Percentiles rank a stretch among this genome's conserved stretches.
These are phyloP conservation scores for Dichotomocladium elegans DNA, from an alignment of 371 early-diverging fungal species.

Conservation along the genomic window DNA sequence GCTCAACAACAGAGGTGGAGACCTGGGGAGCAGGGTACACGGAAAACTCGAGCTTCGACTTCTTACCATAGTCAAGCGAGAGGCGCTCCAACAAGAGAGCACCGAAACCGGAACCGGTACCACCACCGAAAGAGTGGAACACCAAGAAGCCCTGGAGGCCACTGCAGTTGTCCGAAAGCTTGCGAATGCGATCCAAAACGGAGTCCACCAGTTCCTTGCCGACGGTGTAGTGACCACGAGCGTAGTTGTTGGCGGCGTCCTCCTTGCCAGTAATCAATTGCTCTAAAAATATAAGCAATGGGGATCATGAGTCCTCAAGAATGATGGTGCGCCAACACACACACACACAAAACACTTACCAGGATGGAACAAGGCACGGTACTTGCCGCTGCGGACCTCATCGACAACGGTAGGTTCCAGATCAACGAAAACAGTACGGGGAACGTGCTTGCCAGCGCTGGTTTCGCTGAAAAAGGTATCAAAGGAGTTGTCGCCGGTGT, in stretches of 20 bases:
- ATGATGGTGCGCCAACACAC: not conserved
- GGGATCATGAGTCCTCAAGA: not conserved
- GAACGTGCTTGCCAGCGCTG: conserved; percentile 95
- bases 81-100: conserved; percentile 95
- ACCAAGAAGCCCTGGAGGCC: conserved; percentile 97
- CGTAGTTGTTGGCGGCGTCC: conserved; percentile 99
- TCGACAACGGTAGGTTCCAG: conserved; percentile 98
- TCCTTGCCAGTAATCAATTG: conserved; percentile 98
- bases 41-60: conserved; percentile 97
- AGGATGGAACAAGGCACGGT: conserved; percentile 98
- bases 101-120: conserved; percentile 99
- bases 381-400: conserved; percentile 94
- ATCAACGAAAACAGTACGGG: conserved; percentile 97
- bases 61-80: conserved; percentile 95
- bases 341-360: conserved; percentile 27
- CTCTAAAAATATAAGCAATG: conserved; percentile 46
- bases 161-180: conserved; percentile 96
- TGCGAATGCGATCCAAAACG: conserved; percentile 96
- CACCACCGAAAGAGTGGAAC: conserved; percentile 99
- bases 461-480: conserved; percentile 94
- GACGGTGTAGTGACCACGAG: conserved; percentile 99
- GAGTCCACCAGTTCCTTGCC: conserved; percentile 98
- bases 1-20: conserved; percentile 96
- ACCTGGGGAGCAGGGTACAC: conserved; percentile 99
- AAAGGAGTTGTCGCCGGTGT: conserved; percentile 28